Evolutionary conservation across 306 rosid genomes (phyloP).

Genomic region (Prunus kanzakura): DNA sequence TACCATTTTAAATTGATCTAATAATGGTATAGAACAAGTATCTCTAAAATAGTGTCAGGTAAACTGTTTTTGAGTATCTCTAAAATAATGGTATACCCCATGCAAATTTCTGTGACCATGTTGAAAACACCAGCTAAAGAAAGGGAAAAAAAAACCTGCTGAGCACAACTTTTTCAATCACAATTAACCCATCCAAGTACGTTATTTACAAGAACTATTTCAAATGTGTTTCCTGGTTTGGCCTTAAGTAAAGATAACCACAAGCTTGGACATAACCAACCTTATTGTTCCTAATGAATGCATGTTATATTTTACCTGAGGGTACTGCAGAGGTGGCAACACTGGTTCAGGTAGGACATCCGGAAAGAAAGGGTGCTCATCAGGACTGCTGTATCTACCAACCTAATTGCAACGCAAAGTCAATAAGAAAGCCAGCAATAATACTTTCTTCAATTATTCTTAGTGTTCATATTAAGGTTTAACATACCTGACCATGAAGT

Average conservation of each 20-base stretch:
- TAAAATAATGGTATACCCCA: slow-evolving; percentile 9
- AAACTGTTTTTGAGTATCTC: neutral
- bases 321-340: slow-evolving; percentile 81
- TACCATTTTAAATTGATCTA: slow-evolving; percentile 1
- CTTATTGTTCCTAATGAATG: neutral
- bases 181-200: neutral
- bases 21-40: neutral
- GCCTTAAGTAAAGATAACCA: neutral
- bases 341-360: slow-evolving; percentile 62
- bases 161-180: neutral
- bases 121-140: neutral
- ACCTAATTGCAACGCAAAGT: slow-evolving; percentile 46
- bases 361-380: slow-evolving; percentile 90
- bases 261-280: neutral
- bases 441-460: neutral
- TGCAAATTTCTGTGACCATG: neutral
- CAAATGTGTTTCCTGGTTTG: neutral
- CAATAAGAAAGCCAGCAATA: slow-evolving; percentile 18
- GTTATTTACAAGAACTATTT: neutral
- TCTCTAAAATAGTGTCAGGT: neutral
- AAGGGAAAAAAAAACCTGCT: neutral
- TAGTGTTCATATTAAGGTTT: slow-evolving; percentile 12
- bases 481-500: slow-evolving; percentile 77
- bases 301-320: slow-evolving; percentile 49
- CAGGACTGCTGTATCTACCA: slow-evolving; percentile 91